Base-by-base conservation (phyloP, 805 yeast species). In the Candida broadrunensis region DNA sequence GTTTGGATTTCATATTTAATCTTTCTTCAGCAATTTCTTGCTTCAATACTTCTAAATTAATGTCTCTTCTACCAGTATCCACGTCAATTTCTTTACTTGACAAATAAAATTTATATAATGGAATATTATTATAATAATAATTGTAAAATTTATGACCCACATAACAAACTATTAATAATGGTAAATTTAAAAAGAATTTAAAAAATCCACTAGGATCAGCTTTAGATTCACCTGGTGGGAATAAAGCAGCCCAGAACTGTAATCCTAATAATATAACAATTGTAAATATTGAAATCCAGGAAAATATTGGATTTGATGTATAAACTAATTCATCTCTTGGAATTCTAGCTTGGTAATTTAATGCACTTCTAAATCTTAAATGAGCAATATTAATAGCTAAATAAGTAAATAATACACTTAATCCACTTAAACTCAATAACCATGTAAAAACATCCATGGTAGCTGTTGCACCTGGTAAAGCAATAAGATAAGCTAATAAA, bases 11-110 rank as follows among this genome's bases (percentile, higher is more conserved):
- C 37, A 48, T 36, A 11, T 26, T 36, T 4, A 29, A 16, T 38
- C 50, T 41, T 27, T 54, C 85, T 50, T 74, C 81, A 17, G 74
- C 77, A 39, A 76, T 60, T 53, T 76, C 80, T 50, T 72, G 76
- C 39, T 63, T 70, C 44, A 80, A 62, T 33, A 67, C 54, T 21
- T 81, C 85, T 46, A 73, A 48, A 55, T 81, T 84, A 23, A 72
- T 55, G 33, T 75, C 77, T 51, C 81, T 75, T 65, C 83, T 72
- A 39, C 88, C 87, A 20, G 80, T 70, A 48, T 78, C 82, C 30
- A 82, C 70, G 51, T 82, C 87, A 55, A 81, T 69, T 33, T 78
- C 80, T 19, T 57, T 52, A 21, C 75, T 71, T 17, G 59, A 65
- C 44, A 78, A 62, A 53, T 61, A 60, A 5, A 60, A 63, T 20